Evolutionary conservation across 169 alveolate species (phyloP), one percentile per base, ranked within the genome.

Genomic region (Cyclospora cayetanensis): DNA sequence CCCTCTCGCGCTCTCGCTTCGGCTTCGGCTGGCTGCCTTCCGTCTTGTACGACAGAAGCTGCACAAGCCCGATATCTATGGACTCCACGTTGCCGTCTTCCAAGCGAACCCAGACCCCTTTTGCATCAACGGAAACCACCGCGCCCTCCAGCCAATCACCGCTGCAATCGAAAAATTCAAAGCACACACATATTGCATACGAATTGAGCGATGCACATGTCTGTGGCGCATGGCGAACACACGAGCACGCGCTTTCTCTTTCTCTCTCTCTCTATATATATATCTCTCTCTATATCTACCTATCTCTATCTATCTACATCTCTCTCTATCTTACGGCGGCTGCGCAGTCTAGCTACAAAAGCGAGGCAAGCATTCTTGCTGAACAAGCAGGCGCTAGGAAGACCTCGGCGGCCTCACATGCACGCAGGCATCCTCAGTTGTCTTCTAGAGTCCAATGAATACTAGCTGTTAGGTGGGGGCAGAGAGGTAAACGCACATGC

Each of bases 101-200:
- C 52, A 87, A 31, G 37, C 25, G 41, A 22, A 87, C 92, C 68
- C 72, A 52, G 31, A 42, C 83, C 15, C 72, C 42, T 31, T 87
- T 82, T 2, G 27, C 35, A 25, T 66, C 80, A 37, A 87, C 74
- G 27, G 55, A 22, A 3, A 87, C 41, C 34, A 87, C 42, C 4
- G 11, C 86, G 22, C 92, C 92, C 29, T 66, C 84, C 35, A 87
- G 86, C 92, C 92, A 87, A 77, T 87, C 92, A 31, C 92, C 92
- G n/a, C 92, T 87, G 87, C 92, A 87, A n/a, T n/a, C n/a, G n/a
- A n/a, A n/a, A n/a, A n/a, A 1, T 12, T 22, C 1, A 1, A 46
- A 46, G 60, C 60, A 46, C n/a, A 22, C 60, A 46, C 25, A 46
- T 29, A 42, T 42, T 15, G 77, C 77, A 22, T n/a, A n/a, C n/a